These are phyloP conservation scores for Ajuga chamaepitys DNA, from an alignment of 257 asterid species.

Conservation along the genomic window DNA sequence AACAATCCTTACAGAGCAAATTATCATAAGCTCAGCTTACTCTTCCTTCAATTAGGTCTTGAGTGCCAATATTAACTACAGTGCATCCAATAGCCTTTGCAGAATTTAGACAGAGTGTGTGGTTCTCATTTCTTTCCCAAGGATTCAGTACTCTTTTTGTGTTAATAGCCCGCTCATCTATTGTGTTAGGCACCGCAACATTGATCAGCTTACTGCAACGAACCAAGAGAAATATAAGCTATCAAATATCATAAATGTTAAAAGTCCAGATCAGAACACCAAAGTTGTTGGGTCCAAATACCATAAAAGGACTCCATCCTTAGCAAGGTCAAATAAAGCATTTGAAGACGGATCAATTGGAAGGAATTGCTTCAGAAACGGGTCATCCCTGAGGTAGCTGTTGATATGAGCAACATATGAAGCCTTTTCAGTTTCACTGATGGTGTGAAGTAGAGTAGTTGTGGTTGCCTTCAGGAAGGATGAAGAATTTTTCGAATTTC, in stretches of 20 bases:
- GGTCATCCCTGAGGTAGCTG: slow-evolving; percentile 93
- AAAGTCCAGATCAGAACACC: slow-evolving; percentile 7
- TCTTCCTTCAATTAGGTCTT: slow-evolving; percentile 94
- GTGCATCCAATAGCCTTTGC: slow-evolving; percentile 99
- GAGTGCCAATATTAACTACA: slow-evolving; percentile 88
- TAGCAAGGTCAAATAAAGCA: slow-evolving; percentile 77
- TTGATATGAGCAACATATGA: slow-evolving; percentile 92
- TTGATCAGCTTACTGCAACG: slow-evolving; percentile 80
- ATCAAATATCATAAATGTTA: neutral
- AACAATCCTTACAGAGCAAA: neutral
- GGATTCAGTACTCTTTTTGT: slow-evolving; percentile 77
- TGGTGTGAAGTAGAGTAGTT: slow-evolving; percentile 84
- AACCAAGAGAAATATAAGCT: slow-evolving; percentile 9
- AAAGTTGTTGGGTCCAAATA: slow-evolving; percentile 28
- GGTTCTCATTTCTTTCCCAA: slow-evolving; percentile 97
- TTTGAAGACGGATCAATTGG: slow-evolving; percentile 71
- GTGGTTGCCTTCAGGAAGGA: slow-evolving; percentile 87
- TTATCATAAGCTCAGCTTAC: slow-evolving; percentile 43
- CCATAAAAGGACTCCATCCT: slow-evolving; percentile 94
- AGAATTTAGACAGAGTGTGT: slow-evolving; percentile 91
- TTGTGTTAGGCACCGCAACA: slow-evolving; percentile 88
- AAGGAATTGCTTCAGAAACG: slow-evolving; percentile 85
- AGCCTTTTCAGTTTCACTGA: slow-evolving; percentile 76
- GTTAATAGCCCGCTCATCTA: slow-evolving; percentile 93
- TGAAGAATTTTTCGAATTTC: slow-evolving; percentile 51